Evolutionary conservation across 148 eudicot species (phyloP), one percentile per base, ranked within the genome.

Genomic region (Chenopodium suecicum): DNA sequence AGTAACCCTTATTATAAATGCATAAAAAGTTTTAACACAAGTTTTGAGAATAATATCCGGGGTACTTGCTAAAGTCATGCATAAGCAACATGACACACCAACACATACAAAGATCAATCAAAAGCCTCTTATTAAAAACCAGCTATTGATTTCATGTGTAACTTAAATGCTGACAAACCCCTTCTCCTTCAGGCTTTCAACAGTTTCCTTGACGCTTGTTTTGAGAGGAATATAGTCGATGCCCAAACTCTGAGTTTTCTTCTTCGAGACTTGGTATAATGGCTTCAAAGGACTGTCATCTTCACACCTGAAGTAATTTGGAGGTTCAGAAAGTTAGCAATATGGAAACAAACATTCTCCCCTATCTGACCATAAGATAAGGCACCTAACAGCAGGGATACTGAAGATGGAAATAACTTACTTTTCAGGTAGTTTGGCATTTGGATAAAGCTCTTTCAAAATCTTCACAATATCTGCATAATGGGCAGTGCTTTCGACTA

Each of bases 121-220:
- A 41, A 73, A 44, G 58, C 23, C 58, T 4, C 76, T 73, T 48
- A 73, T 73, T 48, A 8, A 46, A 72, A 41, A 46, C 58, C 48
- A 52, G 50, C 27, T 31, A 69, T 27, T 41, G 4, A 56, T 63
- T 76, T 48, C 63, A 29, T 34, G 69, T 46, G 54, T 12, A 29
- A 19, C 75, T 83, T 25, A 85, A 32, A 85, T 4, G 62, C 47
- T 84, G 70, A 88, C 50, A 76, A 90, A 82, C 12, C 84, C 86
- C 76, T 89, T 91, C 88, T 89, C 93, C 86, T 82, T 90, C 78
- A 93, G 84, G 90, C 93, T 91, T 78, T 90, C 94, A 67, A 90
- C 89, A 4, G 94, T 91, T 73, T 91, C 97, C 86, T 85, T 93
- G 80, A 93, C 56, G 79, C 91, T 84, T 79, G 69, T 82, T 78